Evolutionary conservation across 1,284 basidiomycete genomes (phyloP).

Genomic region (Spongispora temasekensis): DNA sequence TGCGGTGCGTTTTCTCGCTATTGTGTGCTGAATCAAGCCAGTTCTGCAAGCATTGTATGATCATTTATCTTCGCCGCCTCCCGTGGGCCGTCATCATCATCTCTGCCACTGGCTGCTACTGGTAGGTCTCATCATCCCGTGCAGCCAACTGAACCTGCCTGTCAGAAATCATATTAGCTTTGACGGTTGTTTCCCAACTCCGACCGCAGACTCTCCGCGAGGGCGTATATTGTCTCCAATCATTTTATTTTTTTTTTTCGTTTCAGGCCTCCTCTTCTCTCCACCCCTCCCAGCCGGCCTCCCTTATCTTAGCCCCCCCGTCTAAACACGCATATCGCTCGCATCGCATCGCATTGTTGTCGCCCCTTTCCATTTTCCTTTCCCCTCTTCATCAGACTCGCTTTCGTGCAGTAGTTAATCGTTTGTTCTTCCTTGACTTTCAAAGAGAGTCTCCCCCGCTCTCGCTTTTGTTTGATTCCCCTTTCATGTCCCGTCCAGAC

Average conservation of each 20-base stretch:
- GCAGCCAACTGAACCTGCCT: slow-evolving; percentile 5
- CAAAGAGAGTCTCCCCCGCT: slow-evolving; percentile 5
- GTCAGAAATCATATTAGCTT: slow-evolving; percentile 21
- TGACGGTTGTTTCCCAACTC: slow-evolving; percentile 35
- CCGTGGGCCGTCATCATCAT: no score
- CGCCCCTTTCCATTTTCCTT: slow-evolving; percentile 28
- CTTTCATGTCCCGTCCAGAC: slow-evolving; percentile 42
- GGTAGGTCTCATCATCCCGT: not conserved
- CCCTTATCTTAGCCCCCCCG: slow-evolving; percentile 35
- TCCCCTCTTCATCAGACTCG: slow-evolving; percentile 23
- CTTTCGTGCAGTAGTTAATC: slow-evolving; percentile 38
- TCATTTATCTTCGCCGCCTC: no score
- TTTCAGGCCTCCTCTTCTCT: slow-evolving; percentile 26
- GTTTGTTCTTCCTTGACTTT: slow-evolving; percentile 25
- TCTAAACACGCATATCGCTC: slow-evolving; percentile 34
- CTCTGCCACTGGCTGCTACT: not conserved
- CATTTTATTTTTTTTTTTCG: slow-evolving; percentile 27
- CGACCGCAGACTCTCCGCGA: slow-evolving; percentile 38
- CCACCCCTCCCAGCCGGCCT: slow-evolving; percentile 7
- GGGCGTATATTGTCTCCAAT: slow-evolving; percentile 30
- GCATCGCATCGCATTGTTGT: slow-evolving; percentile 40
- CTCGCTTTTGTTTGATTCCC: slow-evolving; percentile 1
- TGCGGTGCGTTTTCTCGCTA: slow-evolving; percentile 29
- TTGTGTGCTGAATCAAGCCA: slow-evolving; percentile 30
- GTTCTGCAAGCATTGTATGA: slow-evolving; percentile 8